phyloP scores from a whole-genome alignment of 352 stramenopile genomes.

The Globisporangium carolinianum region DNA sequence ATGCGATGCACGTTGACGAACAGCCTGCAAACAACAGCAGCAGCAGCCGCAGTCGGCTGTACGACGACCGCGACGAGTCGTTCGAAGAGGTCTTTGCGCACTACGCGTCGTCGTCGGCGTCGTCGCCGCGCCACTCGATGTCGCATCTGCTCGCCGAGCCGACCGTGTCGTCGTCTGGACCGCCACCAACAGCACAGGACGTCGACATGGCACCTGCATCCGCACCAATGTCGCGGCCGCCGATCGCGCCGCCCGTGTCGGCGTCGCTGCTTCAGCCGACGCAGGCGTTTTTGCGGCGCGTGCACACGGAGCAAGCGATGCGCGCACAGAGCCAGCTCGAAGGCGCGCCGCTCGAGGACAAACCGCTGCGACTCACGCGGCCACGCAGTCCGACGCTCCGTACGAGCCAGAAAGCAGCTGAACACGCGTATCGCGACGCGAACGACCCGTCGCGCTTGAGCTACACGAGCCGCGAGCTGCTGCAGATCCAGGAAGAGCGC shows the following conservation, averaged over 20 bases:
- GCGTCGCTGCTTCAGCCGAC: constrained; percentile 66
- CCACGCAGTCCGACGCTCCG: constrained; percentile 48
- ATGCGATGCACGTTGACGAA: constrained; percentile 17
- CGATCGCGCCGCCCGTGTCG: constrained; percentile 9
- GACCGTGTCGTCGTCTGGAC: too few relatives aligned
- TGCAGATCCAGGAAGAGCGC: constrained; percentile 72
- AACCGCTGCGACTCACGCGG: constrained; percentile 40
- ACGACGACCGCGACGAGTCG: constrained; percentile 35
- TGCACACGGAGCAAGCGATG: constrained; percentile 56
- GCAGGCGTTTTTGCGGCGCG: constrained; percentile 44
- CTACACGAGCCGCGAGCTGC: constrained; percentile 68
- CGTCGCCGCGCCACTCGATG: constrained; percentile 32
- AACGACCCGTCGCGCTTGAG: constrained; percentile 55
- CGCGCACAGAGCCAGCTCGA: constrained; percentile 37
- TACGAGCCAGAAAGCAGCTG: constrained; percentile 22
- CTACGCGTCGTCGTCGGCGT: constrained; percentile 48
- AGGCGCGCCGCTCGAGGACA: constrained; percentile 32
- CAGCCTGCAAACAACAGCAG: constrained; percentile 3
- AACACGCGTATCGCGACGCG: constrained; percentile 20
- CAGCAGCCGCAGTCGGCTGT: constrained; percentile 24
- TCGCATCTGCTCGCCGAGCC: constrained; percentile 25
- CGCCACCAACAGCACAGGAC: not conserved
- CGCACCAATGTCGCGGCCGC: constrained; percentile 3
- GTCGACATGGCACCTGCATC: not conserved
- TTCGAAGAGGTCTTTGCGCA: constrained; percentile 53